These are phyloP conservation scores for Blumeriella jaapii DNA, from an alignment of 2,329 filamentous ascomycete species.

Conservation along the genomic window DNA sequence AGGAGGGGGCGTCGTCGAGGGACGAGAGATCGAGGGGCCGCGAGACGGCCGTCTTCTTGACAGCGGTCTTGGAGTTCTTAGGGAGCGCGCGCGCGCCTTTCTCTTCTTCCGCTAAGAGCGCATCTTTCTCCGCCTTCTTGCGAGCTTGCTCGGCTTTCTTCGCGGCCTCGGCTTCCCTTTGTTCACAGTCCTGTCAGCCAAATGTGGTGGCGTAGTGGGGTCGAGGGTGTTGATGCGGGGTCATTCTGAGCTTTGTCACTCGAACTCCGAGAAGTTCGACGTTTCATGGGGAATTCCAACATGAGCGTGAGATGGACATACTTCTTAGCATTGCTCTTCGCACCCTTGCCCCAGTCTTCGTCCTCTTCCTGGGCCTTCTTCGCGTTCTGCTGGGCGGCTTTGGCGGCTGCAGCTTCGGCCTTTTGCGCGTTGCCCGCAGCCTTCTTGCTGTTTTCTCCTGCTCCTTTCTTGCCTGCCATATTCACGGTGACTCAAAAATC, in stretches of 20 bases:
- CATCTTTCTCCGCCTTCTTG: slow-evolving; percentile 89
- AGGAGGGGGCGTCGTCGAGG: slow-evolving; percentile 47
- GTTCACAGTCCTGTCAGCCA: no score
- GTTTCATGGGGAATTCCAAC: slow-evolving; percentile 2
- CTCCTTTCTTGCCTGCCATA: slow-evolving; percentile 64
- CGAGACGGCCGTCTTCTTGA: slow-evolving; percentile 48
- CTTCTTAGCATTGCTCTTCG: slow-evolving; percentile 83
- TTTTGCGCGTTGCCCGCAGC: slow-evolving; percentile 82
- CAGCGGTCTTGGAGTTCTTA: slow-evolving; percentile 59
- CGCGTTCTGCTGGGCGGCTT: slow-evolving; percentile 59
- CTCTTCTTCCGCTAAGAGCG: slow-evolving; percentile 74
- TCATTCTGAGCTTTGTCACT: slow-evolving; percentile 2
- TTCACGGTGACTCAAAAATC: slow-evolving; percentile 20
- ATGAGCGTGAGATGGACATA: slow-evolving; percentile 34
- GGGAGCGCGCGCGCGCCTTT: slow-evolving; percentile 58
- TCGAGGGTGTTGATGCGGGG: slow-evolving; percentile 8
- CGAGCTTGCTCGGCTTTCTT: slow-evolving; percentile 56
- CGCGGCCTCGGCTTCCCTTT: slow-evolving; percentile 70
- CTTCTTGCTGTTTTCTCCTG: slow-evolving; percentile 76
- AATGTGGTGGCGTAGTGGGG: slow-evolving; percentile 2
- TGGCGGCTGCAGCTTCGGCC: slow-evolving; percentile 73
- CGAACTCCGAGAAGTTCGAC: not conserved
- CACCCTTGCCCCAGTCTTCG: slow-evolving; percentile 71
- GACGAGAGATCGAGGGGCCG: slow-evolving; percentile 63
- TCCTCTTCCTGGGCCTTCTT: slow-evolving; percentile 58